phyloP scores from a whole-genome alignment of 2,329 filamentous ascomycete genomes.

The Fusarium nematophilum region DNA sequence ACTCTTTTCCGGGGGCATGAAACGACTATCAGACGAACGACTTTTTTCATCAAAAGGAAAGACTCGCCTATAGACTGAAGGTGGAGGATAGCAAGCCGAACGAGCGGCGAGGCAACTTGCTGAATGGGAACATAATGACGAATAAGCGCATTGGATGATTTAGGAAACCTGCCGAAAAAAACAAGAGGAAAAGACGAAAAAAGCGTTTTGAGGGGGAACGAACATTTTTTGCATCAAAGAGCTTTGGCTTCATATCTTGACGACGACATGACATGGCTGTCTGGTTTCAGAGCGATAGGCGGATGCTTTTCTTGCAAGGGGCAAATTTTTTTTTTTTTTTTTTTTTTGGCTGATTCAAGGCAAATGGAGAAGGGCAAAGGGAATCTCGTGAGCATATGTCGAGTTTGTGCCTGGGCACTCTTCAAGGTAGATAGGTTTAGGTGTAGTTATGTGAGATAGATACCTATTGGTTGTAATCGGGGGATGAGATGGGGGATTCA shows the following conservation, averaged over 20 bases:
- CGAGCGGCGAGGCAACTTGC: constrained; percentile 19
- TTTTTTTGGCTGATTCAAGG: constrained; percentile 32
- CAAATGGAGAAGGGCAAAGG: constrained; percentile 15
- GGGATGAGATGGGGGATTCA: constrained; percentile 16
- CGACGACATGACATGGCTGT: constrained; percentile 48
- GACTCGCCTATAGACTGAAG: constrained; percentile 33
- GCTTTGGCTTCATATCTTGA: constrained; percentile 42
- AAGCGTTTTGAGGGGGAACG: constrained; percentile 11
- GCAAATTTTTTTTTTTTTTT: constrained; percentile 37
- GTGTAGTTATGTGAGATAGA: constrained; percentile 43
- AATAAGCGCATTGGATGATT: constrained; percentile 15
- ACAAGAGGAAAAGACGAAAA: constrained; percentile 22
- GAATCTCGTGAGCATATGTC: constrained; percentile 13
- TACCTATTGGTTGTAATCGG: constrained; percentile 40
- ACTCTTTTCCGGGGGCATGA: constrained; percentile 16
- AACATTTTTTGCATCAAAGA: constrained; percentile 32
- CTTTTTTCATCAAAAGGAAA: constrained; percentile 28
- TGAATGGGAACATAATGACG: constrained; percentile 29
- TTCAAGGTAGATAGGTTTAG: constrained; percentile 41
- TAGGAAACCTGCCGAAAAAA: constrained; percentile 25
- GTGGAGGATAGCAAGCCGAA: constrained; percentile 18
- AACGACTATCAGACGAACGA: constrained; percentile 20
- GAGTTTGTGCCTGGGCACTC: constrained; percentile 20
- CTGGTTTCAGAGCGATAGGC: constrained; percentile 44
- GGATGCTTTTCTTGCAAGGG: constrained; percentile 37